Percentiles rank a stretch among this genome's conserved stretches.
Evolutionary conservation across 1,284 basidiomycete genomes (phyloP).

Genomic region (Trichosporon inkin): DNA sequence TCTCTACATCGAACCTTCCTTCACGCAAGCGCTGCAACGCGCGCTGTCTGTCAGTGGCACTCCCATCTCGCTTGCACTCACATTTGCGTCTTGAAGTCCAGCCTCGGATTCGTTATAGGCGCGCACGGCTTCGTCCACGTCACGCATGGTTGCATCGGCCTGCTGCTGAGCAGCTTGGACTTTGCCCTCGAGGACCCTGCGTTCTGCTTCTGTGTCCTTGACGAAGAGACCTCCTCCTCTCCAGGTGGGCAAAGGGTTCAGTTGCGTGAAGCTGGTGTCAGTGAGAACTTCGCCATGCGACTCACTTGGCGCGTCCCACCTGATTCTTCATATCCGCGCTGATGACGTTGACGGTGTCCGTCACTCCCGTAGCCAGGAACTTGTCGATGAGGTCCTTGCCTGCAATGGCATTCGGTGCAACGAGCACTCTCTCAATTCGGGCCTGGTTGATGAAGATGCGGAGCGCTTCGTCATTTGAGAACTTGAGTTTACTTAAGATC

Average conservation of each 20-base stretch:
- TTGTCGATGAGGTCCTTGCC: conserved; percentile 58
- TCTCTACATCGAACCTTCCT: background rate
- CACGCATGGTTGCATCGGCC: background rate
- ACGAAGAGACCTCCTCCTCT: conserved; percentile 27
- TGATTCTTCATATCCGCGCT: conserved; percentile 30
- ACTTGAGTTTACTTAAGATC: conserved; percentile 74
- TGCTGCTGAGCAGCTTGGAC: background rate
- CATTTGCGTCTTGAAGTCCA: background rate
- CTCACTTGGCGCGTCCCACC: background rate
- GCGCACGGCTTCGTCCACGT: background rate
- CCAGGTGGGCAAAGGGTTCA: conserved; percentile 26
- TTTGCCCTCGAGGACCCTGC: background rate
- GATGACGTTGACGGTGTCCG: conserved; percentile 17
- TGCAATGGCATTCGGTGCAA: conserved; percentile 61
- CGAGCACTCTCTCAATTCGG: conserved; percentile 67
- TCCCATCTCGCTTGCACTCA: background rate
- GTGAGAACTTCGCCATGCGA: background rate
- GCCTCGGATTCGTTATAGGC: background rate
- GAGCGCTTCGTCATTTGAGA: conserved; percentile 68
- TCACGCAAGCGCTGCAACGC: background rate
- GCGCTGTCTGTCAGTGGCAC: background rate
- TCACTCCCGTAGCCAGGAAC: conserved; percentile 33
- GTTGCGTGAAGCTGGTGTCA: conserved; percentile 5
- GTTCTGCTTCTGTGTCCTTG: conserved; percentile 26
- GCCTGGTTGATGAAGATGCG: conserved; percentile 74